Percentiles rank a stretch among this genome's conserved stretches.
Evolutionary conservation across 2,329 filamentous ascomycete species (phyloP).

Genomic region (Nothophoma quercina): DNA sequence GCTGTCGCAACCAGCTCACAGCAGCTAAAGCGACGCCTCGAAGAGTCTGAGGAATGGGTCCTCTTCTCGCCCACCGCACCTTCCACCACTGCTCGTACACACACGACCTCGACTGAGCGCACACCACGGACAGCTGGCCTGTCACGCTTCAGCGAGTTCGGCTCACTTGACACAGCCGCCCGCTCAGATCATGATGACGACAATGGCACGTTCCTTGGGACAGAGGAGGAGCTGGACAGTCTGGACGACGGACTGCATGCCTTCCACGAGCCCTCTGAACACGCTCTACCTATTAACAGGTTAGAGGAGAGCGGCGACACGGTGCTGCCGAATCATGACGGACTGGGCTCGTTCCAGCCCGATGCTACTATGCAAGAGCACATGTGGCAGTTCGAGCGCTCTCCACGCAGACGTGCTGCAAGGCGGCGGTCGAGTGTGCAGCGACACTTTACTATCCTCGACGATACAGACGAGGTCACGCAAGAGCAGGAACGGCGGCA

Average conservation of each 20-base stretch:
- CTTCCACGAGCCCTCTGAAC: constrained; percentile 71
- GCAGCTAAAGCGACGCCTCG: constrained; percentile 57
- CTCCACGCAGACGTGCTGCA: constrained; percentile 66
- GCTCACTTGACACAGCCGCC: constrained; percentile 75
- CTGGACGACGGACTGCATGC: constrained; percentile 90
- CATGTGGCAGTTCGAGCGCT: constrained; percentile 90
- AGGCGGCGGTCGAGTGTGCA: constrained; percentile 65
- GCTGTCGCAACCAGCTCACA: constrained; percentile 43
- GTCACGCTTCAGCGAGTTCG: constrained; percentile 81
- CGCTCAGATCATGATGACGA: constrained; percentile 60
- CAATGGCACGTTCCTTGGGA: constrained; percentile 52
- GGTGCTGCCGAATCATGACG: constrained; percentile 90
- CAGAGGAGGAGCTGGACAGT: constrained; percentile 82
- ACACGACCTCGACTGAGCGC: constrained; percentile 69
- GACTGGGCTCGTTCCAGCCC: constrained; percentile 81
- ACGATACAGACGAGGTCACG: constrained; percentile 60
- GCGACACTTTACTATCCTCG: constrained; percentile 62
- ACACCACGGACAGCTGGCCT: constrained; percentile 72
- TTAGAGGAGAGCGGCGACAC: constrained; percentile 67
- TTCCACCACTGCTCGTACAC: constrained; percentile 75
- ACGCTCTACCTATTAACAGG: constrained; percentile 52
- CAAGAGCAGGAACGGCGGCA: constrained; percentile 76
- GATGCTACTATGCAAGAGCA: constrained; percentile 77
- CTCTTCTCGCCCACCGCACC: constrained; percentile 74
- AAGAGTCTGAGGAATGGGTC: constrained; percentile 92